Percentiles rank a stretch among this genome's conserved stretches.
phyloP scores from a whole-genome alignment of 306 rosid species.

The Biancaea sappan region DNA sequence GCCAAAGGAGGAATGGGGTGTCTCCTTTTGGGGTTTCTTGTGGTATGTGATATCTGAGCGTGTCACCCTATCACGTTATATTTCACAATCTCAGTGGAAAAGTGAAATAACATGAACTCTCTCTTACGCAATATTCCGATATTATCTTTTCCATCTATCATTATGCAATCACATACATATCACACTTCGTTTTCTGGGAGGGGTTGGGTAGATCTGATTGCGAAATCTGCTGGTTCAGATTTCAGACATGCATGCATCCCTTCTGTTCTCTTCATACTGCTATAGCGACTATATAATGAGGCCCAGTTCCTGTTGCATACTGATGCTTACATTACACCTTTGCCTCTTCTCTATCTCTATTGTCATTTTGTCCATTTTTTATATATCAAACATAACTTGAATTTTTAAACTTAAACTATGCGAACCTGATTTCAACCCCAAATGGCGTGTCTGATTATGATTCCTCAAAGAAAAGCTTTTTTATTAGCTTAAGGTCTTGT shows the following conservation, averaged over 20 bases:
- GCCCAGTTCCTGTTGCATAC: background rate
- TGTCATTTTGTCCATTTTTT: slow-evolving; percentile 32
- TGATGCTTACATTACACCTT: slow-evolving; percentile 31
- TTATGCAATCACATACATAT: slow-evolving; percentile 47
- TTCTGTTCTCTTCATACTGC: background rate
- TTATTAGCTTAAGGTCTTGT: background rate
- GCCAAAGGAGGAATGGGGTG: slow-evolving; percentile 20
- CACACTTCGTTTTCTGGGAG: slow-evolving; percentile 24
- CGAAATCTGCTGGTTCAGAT: slow-evolving; percentile 16
- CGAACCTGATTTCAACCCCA: background rate
- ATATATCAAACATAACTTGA: background rate
- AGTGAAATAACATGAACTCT: slow-evolving; percentile 31
- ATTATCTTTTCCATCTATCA: slow-evolving; percentile 37
- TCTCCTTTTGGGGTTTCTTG: slow-evolving; percentile 41
- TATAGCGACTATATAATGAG: slow-evolving; percentile 5
- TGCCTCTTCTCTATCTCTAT: slow-evolving; percentile 16
- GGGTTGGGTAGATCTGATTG: slow-evolving; percentile 12
- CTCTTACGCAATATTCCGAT: slow-evolving; percentile 23
- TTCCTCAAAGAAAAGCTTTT: too few species aligned
- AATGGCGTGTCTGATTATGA: background rate
- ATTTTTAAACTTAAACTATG: background rate
- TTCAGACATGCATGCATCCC: slow-evolving; percentile 16
- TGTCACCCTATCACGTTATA: slow-evolving; percentile 51
- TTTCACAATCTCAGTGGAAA: slow-evolving; percentile 29
- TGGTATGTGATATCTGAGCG: slow-evolving; percentile 43